These are phyloP conservation scores for Colletotrichum gloeosporioides DNA, from an alignment of 2,329 filamentous ascomycete genomes.

Conservation along the genomic window DNA sequence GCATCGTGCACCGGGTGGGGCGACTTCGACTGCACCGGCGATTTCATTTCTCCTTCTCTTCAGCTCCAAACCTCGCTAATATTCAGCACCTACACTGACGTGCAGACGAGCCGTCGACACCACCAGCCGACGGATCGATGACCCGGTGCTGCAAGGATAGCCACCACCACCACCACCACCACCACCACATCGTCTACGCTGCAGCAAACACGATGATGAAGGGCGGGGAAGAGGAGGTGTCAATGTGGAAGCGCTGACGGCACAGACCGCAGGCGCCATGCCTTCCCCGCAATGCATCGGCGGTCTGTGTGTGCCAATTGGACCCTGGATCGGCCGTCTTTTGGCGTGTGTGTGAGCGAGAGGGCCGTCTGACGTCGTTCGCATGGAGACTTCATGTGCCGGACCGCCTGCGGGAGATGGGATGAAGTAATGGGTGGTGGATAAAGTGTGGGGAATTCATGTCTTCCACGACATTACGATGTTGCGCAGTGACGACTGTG, in stretches of 20 bases:
- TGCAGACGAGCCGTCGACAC: neutral
- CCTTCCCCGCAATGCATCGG: neutral
- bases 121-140: neutral
- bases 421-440: neutral
- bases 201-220: neutral
- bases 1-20: too few relatives aligned
- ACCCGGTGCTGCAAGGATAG: neutral
- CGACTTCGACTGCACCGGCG: neutral
- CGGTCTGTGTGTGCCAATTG: neutral
- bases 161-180: neutral
- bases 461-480: neutral
- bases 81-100: neutral
- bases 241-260: neutral
- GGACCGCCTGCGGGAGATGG: neutral
- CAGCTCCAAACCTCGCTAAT: neutral
- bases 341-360: neutral
- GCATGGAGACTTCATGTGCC: neutral
- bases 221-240: neutral
- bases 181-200: neutral
- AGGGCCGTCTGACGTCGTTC: constrained; percentile 11
- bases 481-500: neutral
- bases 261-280: neutral
- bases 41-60: neutral
- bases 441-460: neutral
- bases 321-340: neutral